Evolutionary conservation across 2,329 filamentous ascomycete genomes (phyloP).

Genomic region (Clarireedia sp.): DNA sequence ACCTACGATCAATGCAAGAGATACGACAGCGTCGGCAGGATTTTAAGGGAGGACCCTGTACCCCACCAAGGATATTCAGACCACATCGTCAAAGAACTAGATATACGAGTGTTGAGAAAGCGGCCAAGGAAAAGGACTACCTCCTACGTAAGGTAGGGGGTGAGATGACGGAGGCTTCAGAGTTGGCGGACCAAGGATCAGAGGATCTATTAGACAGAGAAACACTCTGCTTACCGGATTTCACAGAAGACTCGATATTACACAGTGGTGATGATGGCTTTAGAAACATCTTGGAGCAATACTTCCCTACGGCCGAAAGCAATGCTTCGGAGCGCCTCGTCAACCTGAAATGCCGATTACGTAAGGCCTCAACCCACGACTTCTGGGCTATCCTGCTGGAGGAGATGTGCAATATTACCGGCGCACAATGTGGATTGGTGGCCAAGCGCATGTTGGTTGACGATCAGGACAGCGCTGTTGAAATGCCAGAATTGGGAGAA

Average conservation of each 20-base stretch:
- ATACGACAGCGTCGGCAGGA: conserved; percentile 10
- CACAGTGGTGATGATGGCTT: conserved; percentile 27
- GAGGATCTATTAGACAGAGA: conserved; percentile 19
- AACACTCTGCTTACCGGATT: conserved; percentile 26
- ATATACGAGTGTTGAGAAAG: conserved; percentile 10
- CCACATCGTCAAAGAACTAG: conserved; percentile 21
- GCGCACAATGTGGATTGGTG: conserved; percentile 61
- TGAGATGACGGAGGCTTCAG: conserved; percentile 12
- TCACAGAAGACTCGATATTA: conserved; percentile 18
- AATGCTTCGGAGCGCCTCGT: conserved; percentile 54
- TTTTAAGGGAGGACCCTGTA: conserved; percentile 15
- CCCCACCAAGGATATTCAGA: conserved; percentile 22
- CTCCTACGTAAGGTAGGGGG: conserved; percentile 10
- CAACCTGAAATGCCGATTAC: conserved; percentile 48
- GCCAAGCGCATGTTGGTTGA: conserved; percentile 54
- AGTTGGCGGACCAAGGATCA: conserved; percentile 11
- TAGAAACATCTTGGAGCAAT: conserved; percentile 21
- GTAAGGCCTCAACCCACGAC: conserved; percentile 43
- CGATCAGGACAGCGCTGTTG: conserved; percentile 48
- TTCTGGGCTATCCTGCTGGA: conserved; percentile 60
- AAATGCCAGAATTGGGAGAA: conserved; percentile 53
- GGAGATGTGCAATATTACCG: conserved; percentile 53
- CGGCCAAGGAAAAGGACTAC: conserved; percentile 10
- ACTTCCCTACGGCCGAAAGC: conserved; percentile 44
- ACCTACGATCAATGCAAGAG: conserved; percentile 21